Conservation (phyloP, 2,329 filamentous ascomycete genomes). For the Alternaria brassicae region DNA sequence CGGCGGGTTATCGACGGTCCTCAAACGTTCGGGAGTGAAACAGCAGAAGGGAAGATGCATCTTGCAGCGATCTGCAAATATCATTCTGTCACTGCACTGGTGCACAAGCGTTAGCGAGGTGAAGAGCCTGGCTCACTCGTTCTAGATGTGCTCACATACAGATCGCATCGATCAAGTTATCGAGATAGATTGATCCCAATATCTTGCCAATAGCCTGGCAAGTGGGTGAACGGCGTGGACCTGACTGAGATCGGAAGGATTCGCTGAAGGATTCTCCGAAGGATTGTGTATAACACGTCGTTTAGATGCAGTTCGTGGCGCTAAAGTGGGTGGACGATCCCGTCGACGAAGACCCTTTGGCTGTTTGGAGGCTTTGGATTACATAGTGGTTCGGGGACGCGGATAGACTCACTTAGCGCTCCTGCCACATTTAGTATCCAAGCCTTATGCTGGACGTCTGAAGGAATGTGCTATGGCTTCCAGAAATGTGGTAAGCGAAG, state of each 20-base stretch:
- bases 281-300: background rate
- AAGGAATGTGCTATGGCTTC: background rate
- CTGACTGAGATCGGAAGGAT: background rate
- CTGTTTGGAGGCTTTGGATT: background rate
- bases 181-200: slow-evolving; percentile 4
- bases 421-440: background rate
- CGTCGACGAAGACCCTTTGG: background rate
- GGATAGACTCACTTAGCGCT: background rate
- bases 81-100: background rate
- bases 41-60: slow-evolving; percentile 1
- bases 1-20: background rate
- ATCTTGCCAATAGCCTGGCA: slow-evolving; percentile 9
- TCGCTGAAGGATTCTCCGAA: background rate
- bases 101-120: background rate
- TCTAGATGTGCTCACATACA: background rate
- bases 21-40: background rate
- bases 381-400: background rate
- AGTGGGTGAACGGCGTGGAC: background rate
- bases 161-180: background rate
- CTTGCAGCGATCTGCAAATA: background rate
- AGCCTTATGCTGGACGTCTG: background rate
- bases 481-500: background rate
- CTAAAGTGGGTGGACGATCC: background rate
- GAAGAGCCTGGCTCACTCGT: background rate
- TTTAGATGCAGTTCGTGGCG: background rate